Evolutionary conservation across 1,284 basidiomycete species (phyloP).

Genomic region (Trichosporon inkin): DNA sequence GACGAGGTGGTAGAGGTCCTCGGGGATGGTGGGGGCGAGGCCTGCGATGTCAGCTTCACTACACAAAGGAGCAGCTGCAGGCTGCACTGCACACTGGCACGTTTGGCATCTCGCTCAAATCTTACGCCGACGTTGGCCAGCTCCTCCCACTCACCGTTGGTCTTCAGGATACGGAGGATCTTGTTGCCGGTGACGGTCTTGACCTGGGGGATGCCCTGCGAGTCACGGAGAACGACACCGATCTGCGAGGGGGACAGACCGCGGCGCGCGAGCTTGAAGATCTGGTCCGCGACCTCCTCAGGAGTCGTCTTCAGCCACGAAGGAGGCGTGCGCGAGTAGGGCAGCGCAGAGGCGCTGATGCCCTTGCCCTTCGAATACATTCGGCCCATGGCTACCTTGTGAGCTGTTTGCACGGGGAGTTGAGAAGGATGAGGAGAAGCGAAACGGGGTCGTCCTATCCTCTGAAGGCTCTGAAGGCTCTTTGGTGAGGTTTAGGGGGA

Average conservation of each 20-base stretch:
- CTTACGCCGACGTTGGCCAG: too few relatives aligned
- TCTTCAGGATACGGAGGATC: slow-evolving; percentile 97
- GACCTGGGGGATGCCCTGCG: slow-evolving; percentile 91
- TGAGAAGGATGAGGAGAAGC: slow-evolving; percentile 2
- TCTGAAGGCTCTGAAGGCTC: not conserved
- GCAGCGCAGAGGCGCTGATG: slow-evolving; percentile 96
- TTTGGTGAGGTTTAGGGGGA: too few relatives aligned
- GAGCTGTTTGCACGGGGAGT: slow-evolving; percentile 7
- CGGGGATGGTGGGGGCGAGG: slow-evolving; percentile 94
- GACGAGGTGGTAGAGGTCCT: slow-evolving; percentile 99
- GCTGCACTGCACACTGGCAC: too few relatives aligned
- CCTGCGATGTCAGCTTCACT: slow-evolving; percentile 54
- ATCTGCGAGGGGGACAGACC: slow-evolving; percentile 97
- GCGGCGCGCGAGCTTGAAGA: slow-evolving; percentile 95
- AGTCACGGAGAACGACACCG: slow-evolving; percentile 96
- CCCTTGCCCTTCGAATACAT: slow-evolving; percentile 73
- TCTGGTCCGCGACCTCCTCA: slow-evolving; percentile 93
- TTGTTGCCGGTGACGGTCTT: slow-evolving; percentile 99
- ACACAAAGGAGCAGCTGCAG: not conserved
- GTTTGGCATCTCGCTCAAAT: too few relatives aligned
- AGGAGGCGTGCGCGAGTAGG: slow-evolving; percentile 91
- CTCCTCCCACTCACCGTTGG: slow-evolving; percentile 63
- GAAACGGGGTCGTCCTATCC: not conserved
- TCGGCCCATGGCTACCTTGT: slow-evolving; percentile 15
- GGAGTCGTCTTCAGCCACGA: slow-evolving; percentile 95